These are phyloP conservation scores for Meripilus lineatus DNA, from an alignment of 1,284 basidiomycete species.

Conservation along the genomic window DNA sequence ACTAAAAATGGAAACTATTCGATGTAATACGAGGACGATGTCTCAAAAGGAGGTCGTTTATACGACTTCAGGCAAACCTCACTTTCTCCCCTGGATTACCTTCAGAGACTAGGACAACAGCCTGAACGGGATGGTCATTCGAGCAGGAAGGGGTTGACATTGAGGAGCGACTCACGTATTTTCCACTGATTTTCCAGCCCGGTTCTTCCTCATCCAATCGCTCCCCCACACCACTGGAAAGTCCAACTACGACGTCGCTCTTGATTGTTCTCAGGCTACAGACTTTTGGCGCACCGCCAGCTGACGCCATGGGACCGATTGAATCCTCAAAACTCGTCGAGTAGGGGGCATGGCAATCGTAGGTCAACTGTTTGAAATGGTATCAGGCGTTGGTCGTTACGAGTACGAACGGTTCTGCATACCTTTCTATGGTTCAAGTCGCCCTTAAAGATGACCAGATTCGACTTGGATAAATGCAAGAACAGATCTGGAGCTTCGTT, in stretches of 20 bases:
- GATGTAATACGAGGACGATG: no score
- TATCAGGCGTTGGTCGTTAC: neutral
- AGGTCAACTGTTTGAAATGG: conserved; percentile 53
- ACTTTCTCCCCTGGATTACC: conserved; percentile 83
- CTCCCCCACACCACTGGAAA: conserved; percentile 64
- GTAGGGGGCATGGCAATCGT: conserved; percentile 90
- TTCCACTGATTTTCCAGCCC: conserved; percentile 96
- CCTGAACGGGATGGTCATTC: conserved; percentile 37
- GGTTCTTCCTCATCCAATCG: conserved; percentile 83
- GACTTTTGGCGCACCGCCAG: conserved; percentile 85
- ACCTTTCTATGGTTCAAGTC: conserved; percentile 68
- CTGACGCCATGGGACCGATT: conserved; percentile 90
- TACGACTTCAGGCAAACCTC: conserved; percentile 49
- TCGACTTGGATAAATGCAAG: conserved; percentile 85
- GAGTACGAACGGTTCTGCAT: neutral
- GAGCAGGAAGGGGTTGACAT: neutral
- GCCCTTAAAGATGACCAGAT: conserved; percentile 96
- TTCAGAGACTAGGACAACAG: conserved; percentile 81
- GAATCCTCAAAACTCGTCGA: conserved; percentile 89
- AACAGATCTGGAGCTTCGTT: conserved; percentile 92
- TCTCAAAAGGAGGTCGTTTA: neutral
- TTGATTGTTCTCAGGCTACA: conserved; percentile 86
- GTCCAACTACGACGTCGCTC: conserved; percentile 76
- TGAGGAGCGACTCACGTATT: conserved; percentile 65
- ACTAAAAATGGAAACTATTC: no score